Evolutionary conservation across 2,329 filamentous ascomycete species (phyloP).

Genomic region (Apiospora sp.): DNA sequence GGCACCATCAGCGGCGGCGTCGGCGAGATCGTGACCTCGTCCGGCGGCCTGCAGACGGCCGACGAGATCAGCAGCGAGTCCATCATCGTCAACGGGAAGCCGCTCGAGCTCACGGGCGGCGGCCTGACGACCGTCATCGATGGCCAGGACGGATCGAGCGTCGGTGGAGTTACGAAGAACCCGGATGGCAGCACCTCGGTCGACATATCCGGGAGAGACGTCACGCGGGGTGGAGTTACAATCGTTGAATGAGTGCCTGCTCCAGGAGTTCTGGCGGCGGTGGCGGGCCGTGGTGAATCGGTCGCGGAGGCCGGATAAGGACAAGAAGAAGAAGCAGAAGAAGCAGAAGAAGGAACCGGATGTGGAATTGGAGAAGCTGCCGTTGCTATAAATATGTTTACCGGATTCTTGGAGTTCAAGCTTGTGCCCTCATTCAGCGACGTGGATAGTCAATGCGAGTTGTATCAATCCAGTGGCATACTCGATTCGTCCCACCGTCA

Average conservation of each 20-base stretch:
- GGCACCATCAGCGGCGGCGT: background rate
- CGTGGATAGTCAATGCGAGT: background rate
- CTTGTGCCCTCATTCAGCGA: background rate
- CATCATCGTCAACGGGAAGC: constrained; percentile 13
- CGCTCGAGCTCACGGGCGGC: background rate
- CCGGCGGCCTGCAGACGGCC: background rate
- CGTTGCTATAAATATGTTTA: background rate
- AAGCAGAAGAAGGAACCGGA: background rate
- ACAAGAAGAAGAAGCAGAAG: background rate
- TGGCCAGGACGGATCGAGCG: background rate
- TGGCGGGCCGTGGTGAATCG: background rate
- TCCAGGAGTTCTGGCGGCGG: background rate
- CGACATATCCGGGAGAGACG: background rate
- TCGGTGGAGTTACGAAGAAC: background rate
- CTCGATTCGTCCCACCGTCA: background rate
- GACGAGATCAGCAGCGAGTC: constrained; percentile 12
- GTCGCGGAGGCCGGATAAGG: background rate
- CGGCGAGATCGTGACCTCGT: background rate
- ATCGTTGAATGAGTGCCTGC: background rate
- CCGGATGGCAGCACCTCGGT: constrained; percentile 18
- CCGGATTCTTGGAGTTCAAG: background rate
- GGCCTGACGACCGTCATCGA: background rate
- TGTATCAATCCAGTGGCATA: background rate
- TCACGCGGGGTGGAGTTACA: constrained; percentile 11
- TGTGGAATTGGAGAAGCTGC: background rate